Percentiles rank a stretch among this genome's conserved stretches.
Conservation (phyloP, 1,284 basidiomycete genomes). For the Sanghuangporus baumii region DNA sequence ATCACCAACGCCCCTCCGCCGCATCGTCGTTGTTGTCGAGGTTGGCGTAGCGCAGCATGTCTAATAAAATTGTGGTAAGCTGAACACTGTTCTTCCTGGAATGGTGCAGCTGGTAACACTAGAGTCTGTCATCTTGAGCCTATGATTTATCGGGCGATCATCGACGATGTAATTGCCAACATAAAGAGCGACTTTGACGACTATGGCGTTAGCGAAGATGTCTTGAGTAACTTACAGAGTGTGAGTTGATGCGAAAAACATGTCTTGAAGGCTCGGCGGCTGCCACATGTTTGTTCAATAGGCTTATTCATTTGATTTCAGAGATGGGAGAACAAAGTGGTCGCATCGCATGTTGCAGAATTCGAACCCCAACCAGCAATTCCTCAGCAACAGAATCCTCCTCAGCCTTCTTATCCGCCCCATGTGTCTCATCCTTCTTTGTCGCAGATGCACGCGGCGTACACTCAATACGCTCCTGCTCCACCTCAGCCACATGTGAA, state of each 20-base stretch:
- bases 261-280: neutral
- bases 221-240: slow-evolving; percentile 82
- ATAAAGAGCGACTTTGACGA: slow-evolving; percentile 97
- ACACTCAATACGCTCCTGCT: slow-evolving; percentile 37
- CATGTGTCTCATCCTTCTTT: slow-evolving; percentile 41
- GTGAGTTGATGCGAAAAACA: slow-evolving; percentile 50
- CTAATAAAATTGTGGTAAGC: slow-evolving; percentile 91
- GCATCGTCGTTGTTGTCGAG: slow-evolving; percentile 20
- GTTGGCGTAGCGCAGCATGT: slow-evolving; percentile 46
- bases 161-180: slow-evolving; percentile 90
- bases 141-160: slow-evolving; percentile 85
- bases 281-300: neutral
- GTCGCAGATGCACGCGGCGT: slow-evolving; percentile 30
- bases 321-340: slow-evolving; percentile 94
- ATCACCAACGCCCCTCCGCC: slow-evolving; percentile 31
- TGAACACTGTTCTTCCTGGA: slow-evolving; percentile 54
- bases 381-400: slow-evolving; percentile 19
- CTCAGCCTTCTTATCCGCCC: slow-evolving; percentile 35
- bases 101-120: slow-evolving; percentile 55
- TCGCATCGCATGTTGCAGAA: slow-evolving; percentile 90
- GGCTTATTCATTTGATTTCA: slow-evolving; percentile 28
- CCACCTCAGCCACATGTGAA: slow-evolving; percentile 47
- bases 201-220: slow-evolving; percentile 90
- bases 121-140: slow-evolving; percentile 65
- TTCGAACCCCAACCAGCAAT: slow-evolving; percentile 63